Evolutionary conservation across 1,284 basidiomycete genomes (phyloP).

Genomic region (Volvariella volvacea): DNA sequence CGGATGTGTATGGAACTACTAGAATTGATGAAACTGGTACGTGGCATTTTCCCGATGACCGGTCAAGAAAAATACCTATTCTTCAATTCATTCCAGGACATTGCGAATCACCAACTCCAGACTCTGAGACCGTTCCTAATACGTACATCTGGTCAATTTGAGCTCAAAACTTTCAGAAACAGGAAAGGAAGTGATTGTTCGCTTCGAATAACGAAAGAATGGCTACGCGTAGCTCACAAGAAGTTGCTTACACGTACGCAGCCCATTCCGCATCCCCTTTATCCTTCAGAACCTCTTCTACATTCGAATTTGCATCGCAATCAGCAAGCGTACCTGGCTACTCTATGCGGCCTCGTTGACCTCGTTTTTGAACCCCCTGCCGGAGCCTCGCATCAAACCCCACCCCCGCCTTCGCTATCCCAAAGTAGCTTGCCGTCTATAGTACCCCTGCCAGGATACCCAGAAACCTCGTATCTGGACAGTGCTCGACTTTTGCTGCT

Average conservation of each 20-base stretch:
- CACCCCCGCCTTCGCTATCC: constrained; percentile 21
- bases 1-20: constrained; percentile 86
- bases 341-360: constrained; percentile 63
- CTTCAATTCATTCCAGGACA: constrained; percentile 54
- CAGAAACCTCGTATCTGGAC: constrained; percentile 86
- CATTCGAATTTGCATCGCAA: constrained; percentile 40
- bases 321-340: constrained; percentile 49
- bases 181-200: constrained; percentile 40
- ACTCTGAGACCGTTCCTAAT: constrained; percentile 82
- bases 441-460: constrained; percentile 41
- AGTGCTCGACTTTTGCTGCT: constrained; percentile 65
- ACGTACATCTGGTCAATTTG: constrained; percentile 75
- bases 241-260: constrained; percentile 27
- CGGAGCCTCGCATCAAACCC: constrained; percentile 24
- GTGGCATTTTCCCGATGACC: constrained; percentile 24
- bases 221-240: constrained; percentile 43
- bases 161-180: constrained; percentile 72
- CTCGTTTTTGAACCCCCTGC: constrained; percentile 59
- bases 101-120: constrained; percentile 92
- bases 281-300: constrained; percentile 30
- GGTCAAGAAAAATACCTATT: constrained; percentile 11
- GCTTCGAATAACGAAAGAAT: constrained; percentile 53
- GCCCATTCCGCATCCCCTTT: constrained; percentile 34
- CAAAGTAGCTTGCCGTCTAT: constrained; percentile 19
- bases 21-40: constrained; percentile 91